These are phyloP conservation scores for Ceratobasidium papillatum DNA, from an alignment of 1,284 basidiomycete genomes.

Conservation along the genomic window DNA sequence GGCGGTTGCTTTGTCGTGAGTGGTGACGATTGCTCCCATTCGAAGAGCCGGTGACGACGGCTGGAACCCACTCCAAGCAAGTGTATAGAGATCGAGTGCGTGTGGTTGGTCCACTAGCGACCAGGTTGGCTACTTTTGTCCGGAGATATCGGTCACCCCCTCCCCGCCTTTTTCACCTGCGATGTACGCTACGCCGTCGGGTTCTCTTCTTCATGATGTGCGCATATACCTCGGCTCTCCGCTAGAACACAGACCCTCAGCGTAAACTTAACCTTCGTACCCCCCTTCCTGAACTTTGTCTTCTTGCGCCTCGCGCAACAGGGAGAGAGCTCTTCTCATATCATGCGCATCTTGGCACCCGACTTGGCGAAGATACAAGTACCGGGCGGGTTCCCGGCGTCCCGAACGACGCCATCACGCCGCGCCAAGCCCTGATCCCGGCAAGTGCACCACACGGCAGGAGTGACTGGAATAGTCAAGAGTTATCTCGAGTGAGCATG, in stretches of 20 bases:
- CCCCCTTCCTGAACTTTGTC: not conserved
- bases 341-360: not conserved
- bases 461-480: not conserved
- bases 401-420: not conserved
- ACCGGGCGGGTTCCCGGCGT: not conserved
- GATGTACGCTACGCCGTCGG: not conserved
- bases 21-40: no score
- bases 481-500: not conserved
- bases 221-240: not conserved
- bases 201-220: not conserved
- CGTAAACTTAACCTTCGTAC: not conserved
- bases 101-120: not conserved
- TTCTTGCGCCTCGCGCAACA: not conserved
- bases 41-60: no score
- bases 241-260: not conserved
- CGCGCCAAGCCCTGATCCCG: constrained; percentile 7
- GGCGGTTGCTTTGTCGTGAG: not conserved
- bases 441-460: constrained; percentile 1
- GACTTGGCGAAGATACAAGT: not conserved
- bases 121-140: not conserved
- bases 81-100: not conserved
- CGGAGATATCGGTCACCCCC: constrained; percentile 1
- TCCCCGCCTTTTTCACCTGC: not conserved
- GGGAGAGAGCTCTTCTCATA: not conserved
- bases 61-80: no score